Evolutionary conservation across 192 early-diverging fungal species (phyloP), one percentile per base, ranked within the genome.

Genomic region (Rhizophagus clarus): DNA sequence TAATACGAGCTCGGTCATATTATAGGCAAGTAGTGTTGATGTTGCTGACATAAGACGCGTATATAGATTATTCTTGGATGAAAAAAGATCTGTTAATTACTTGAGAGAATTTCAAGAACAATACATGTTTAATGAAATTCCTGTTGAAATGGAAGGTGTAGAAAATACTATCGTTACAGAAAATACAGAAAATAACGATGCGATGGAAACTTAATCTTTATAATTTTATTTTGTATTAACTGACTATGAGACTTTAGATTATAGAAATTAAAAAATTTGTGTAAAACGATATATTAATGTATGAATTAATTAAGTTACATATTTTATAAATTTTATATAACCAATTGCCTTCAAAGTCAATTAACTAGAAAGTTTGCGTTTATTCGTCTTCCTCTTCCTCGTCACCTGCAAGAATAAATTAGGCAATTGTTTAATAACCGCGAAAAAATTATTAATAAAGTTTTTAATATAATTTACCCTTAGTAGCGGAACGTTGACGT

Each of bases 31-130:
- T 56, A 91, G 90, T 74, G 97, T 99, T 1, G 98, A 99, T 82
- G 93, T 98, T 12, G 90, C 91, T 32, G 98, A 99, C 83, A 95
- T 99, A 77, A 94, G 93, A 83, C 89, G 97, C 12, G 98, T 96
- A 5, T 99, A 98, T 81, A 90, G 92, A 64, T 88, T 99, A 40
- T 99, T 99, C 85, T 84, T 99, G 75, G 98, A 99, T 78, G 96
- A 99, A 85, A 93, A 94, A 83, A 91, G 98, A 76, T 98, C 96
- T 47, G 97, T 98, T 9, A 94, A 97, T 87, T 97, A 93, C 85
- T 83, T 99, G 85, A 95, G 93, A 85, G 96, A 99, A 79, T 97
- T 92, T 83, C 96, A 98, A 83, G 91, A 95, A 60, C 93, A 99
- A 85, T 98, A 93, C 84, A 91, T 99, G 93, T 99, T 94, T 85